Evolutionary conservation across 805 yeast species (phyloP).

Genomic region (Zygosaccharomyces bailii): DNA sequence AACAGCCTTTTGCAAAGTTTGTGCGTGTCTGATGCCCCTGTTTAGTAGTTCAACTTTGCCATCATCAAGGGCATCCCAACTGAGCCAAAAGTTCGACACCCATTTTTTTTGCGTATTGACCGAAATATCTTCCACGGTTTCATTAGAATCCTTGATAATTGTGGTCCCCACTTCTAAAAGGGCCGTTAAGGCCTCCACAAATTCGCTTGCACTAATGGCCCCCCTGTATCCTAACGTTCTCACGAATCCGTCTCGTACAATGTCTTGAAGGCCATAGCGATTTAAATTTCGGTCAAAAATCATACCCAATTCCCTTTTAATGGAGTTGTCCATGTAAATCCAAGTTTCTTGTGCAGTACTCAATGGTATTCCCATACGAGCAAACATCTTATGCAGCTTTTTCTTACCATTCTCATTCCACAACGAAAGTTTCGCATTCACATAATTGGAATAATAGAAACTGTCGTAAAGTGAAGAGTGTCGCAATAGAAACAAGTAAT

Average conservation of each 20-base stretch:
- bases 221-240: slow-evolving; percentile 87
- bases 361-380: slow-evolving; percentile 91
- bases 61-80: slow-evolving; percentile 60
- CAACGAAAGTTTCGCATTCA: slow-evolving; percentile 77
- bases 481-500: slow-evolving; percentile 76
- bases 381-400: slow-evolving; percentile 83
- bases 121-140: slow-evolving; percentile 29
- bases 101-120: slow-evolving; percentile 55
- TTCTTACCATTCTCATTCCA: slow-evolving; percentile 94
- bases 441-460: slow-evolving; percentile 85
- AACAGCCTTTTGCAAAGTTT: slow-evolving; percentile 72
- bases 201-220: slow-evolving; percentile 85
- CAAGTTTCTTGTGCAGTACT: slow-evolving; percentile 88
- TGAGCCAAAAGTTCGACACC: slow-evolving; percentile 70
- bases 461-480: slow-evolving; percentile 94
- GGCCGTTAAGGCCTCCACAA: slow-evolving; percentile 84
- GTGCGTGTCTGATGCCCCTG: slow-evolving; percentile 78
- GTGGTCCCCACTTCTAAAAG: slow-evolving; percentile 65
- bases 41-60: slow-evolving; percentile 36
- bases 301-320: slow-evolving; percentile 68
- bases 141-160: slow-evolving; percentile 22
- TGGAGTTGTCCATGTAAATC: slow-evolving; percentile 79
- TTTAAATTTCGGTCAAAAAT: slow-evolving; percentile 70
- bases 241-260: slow-evolving; percentile 81
- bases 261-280: slow-evolving; percentile 74